Evolutionary conservation across 495 filamentous ascomycete genomes (phyloP).

Genomic region (Staphylotrichum longicolle): DNA sequence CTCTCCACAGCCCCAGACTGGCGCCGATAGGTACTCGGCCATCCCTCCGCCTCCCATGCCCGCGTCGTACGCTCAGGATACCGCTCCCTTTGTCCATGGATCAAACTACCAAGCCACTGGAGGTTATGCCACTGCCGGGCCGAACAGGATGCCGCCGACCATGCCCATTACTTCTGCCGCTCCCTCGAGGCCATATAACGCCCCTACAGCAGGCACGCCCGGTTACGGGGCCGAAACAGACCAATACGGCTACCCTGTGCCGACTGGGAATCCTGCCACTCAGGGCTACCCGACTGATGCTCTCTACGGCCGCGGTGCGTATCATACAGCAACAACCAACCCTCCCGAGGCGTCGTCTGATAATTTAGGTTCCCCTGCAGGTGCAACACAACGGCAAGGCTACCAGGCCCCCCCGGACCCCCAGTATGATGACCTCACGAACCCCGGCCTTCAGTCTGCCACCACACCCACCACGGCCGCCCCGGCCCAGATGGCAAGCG

Average conservation of each 20-base stretch:
- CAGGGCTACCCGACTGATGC: conserved; percentile 45
- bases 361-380: conserved; percentile 53
- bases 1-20: conserved; percentile 30
- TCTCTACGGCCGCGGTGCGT: conserved; percentile 52
- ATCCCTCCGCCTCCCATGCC: conserved; percentile 31
- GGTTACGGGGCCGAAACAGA: conserved; percentile 32
- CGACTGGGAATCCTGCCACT: conserved; percentile 30
- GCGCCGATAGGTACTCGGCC: conserved; percentile 30
- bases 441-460: conserved; percentile 17
- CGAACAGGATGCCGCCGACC: conserved; percentile 24
- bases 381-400: conserved; percentile 38
- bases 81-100: conserved; percentile 26
- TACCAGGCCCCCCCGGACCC: conserved; percentile 37
- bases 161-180: conserved; percentile 28
- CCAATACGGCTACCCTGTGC: conserved; percentile 36
- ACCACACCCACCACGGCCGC: conserved; percentile 27
- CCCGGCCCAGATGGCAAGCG: conserved; percentile 34
- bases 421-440: conserved; percentile 32
- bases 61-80: conserved; percentile 24
- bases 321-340: conserved; percentile 31
- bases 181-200: conserved; percentile 24
- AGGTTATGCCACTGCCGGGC: conserved; percentile 25
- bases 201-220: conserved; percentile 20
- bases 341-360: conserved; percentile 44
- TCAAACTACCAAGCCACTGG: conserved; percentile 26